A percentile compares a stretch with the other conserved stretches of the same genome.
phyloP scores from a whole-genome alignment of 1,284 basidiomycete species.

The Earliella scabrosa region DNA sequence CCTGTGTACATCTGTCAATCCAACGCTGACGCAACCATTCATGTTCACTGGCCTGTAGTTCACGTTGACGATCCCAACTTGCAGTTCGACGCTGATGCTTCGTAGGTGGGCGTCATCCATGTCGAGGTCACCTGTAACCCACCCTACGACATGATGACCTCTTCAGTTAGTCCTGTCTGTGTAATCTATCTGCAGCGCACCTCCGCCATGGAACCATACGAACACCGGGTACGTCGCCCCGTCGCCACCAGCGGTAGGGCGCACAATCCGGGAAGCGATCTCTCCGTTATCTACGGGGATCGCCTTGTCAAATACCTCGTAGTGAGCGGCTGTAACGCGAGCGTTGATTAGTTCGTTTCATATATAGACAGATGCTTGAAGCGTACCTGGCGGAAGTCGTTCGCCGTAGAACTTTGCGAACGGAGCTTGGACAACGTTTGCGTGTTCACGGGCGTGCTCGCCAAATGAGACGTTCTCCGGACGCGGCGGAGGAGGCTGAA shows the following conservation, averaged over 20 bases:
- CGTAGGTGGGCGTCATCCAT: conserved; percentile 4
- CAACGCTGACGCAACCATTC: no score
- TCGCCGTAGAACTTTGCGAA: not conserved
- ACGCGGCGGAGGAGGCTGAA: not conserved
- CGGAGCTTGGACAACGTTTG: not conserved
- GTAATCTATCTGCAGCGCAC: not conserved
- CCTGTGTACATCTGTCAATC: not conserved
- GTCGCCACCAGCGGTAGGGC: not conserved
- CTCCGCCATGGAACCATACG: conserved; percentile 3
- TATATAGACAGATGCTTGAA: not conserved
- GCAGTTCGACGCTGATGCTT: conserved; percentile 1
- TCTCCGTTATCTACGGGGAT: not conserved
- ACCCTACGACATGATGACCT: not conserved
- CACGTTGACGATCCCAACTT: conserved; percentile 1
- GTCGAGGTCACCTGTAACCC: not conserved
- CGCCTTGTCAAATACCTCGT: not conserved
- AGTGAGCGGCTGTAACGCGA: not conserved
- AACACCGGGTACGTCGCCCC: not conserved
- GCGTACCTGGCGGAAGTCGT: not conserved
- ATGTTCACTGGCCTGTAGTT: not conserved
- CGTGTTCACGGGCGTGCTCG: not conserved
- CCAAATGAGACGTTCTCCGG: not conserved
- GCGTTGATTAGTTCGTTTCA: not conserved
- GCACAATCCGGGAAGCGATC: not conserved
- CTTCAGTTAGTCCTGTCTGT: not conserved